Percentiles rank a stretch among this genome's conserved stretches.
Conservation (phyloP, 495 filamentous ascomycete species). For the Neurospora sp. region DNA sequence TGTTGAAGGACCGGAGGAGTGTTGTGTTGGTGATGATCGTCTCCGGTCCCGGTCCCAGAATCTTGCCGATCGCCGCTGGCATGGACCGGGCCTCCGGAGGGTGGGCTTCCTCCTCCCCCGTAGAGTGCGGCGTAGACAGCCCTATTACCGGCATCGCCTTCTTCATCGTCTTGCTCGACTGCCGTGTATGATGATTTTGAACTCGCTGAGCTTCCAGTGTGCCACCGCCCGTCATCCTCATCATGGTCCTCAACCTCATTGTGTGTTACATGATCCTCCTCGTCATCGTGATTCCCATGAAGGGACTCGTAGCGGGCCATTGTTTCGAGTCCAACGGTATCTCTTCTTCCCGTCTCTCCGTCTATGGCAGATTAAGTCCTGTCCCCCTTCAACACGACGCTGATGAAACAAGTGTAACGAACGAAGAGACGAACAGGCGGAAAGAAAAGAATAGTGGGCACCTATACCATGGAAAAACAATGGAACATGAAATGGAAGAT, state of each 20-base stretch:
- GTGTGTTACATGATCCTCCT: not conserved
- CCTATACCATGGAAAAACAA: not conserved
- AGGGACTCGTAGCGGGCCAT: not conserved
- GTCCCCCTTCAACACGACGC: not conserved
- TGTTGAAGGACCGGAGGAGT: not conserved
- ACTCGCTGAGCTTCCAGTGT: not conserved
- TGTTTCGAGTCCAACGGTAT: not conserved
- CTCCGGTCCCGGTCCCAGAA: not conserved
- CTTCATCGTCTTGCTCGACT: not conserved
- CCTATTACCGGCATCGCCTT: not conserved
- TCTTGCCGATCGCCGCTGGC: not conserved
- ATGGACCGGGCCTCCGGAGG: not conserved
- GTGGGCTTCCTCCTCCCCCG: not conserved
- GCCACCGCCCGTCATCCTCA: not conserved
- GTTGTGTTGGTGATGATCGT: not conserved
- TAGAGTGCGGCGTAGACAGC: not conserved
- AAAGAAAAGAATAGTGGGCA: not conserved
- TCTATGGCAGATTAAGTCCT: not conserved
- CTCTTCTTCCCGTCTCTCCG: not conserved
- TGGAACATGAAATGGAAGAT: not conserved
- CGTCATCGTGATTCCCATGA: not conserved
- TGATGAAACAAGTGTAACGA: not conserved
- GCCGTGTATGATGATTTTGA: not conserved
- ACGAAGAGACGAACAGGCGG: not conserved
- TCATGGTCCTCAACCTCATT: not conserved